A percentile compares a stretch with the other conserved stretches of the same genome.
Evolutionary conservation across 2,329 filamentous ascomycete species (phyloP).

Genomic region (Aspergillus jensenii): DNA sequence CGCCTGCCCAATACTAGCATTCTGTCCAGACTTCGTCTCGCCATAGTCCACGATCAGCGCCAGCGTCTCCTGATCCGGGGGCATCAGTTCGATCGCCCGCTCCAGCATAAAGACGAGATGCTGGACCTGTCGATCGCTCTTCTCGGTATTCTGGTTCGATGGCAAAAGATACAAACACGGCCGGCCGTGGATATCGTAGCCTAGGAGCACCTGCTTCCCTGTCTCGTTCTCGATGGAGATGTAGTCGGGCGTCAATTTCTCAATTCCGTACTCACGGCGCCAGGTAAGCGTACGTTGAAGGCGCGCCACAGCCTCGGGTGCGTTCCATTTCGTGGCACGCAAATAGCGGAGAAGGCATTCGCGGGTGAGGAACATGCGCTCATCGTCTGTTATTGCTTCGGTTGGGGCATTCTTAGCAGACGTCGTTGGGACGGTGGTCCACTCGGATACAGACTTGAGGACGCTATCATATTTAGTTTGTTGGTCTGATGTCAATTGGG

Average conservation of each 20-base stretch:
- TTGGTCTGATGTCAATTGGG: conserved; percentile 72
- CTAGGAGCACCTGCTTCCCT: conserved; percentile 87
- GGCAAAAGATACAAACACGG: conserved; percentile 91
- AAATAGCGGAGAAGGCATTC: conserved; percentile 93
- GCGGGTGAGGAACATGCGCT: conserved; percentile 85
- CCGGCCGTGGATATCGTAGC: conserved; percentile 81
- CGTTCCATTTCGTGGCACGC: conserved; percentile 87
- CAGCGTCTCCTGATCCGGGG: conserved; percentile 80
- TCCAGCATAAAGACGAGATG: conserved; percentile 97
- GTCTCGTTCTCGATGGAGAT: conserved; percentile 94
- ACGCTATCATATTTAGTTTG: conserved; percentile 77
- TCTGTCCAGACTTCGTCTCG: conserved; percentile 70
- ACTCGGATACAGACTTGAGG: conserved; percentile 67
- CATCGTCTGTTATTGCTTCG: conserved; percentile 70
- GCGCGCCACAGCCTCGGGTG: conserved; percentile 73
- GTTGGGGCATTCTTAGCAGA: conserved; percentile 57
- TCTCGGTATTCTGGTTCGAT: conserved; percentile 87
- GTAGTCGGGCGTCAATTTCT: conserved; percentile 73
- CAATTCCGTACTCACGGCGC: conserved; percentile 86
- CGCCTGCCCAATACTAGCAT: conserved; percentile 73
- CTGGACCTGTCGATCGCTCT: conserved; percentile 81
- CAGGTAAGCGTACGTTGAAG: conserved; percentile 78
- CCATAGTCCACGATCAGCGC: conserved; percentile 92
- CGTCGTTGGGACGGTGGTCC: conserved; percentile 68
- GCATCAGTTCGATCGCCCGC: conserved; percentile 82